Evolutionary conservation across 2,329 filamentous ascomycete genomes (phyloP).

Genomic region (Diplodia sapinea): DNA sequence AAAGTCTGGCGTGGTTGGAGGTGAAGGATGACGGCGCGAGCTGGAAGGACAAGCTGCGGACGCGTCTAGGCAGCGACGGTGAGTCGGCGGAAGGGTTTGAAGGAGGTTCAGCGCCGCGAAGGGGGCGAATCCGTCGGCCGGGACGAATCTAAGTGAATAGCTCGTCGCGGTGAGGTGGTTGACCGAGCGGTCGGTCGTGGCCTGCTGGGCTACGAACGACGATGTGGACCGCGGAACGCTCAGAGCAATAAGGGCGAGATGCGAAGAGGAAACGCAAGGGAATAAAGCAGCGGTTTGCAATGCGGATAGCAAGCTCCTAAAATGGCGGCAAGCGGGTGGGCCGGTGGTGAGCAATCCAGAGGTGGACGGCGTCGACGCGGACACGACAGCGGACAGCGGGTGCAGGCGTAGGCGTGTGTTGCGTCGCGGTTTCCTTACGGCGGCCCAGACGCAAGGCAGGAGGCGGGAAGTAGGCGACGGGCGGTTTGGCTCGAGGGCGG

Average conservation of each 20-base stretch:
- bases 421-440: not conserved
- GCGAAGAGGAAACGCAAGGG: constrained; percentile 23
- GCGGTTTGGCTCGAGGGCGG: constrained; percentile 5
- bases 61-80: constrained; percentile 15
- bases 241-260: constrained; percentile 24
- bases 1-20: constrained; percentile 13
- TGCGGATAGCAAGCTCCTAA: constrained; percentile 22
- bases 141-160: constrained; percentile 33
- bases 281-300: constrained; percentile 18
- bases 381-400: not conserved
- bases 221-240: constrained; percentile 20
- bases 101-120: constrained; percentile 6
- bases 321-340: constrained; percentile 10
- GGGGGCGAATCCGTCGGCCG: constrained; percentile 20
- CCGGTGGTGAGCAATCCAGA: constrained; percentile 11
- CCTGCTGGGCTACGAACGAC: constrained; percentile 15
- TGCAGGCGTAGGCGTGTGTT: not conserved
- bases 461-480: constrained; percentile 15
- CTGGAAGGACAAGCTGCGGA: not conserved
- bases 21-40: not conserved
- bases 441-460: constrained; percentile 19
- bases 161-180: constrained; percentile 28
- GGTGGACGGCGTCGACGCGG: constrained; percentile 2
- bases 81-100: not conserved
- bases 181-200: constrained; percentile 16